Evolutionary conservation across 495 filamentous ascomycete species (phyloP).

Genomic region (Hyaloscypha finlandica): DNA sequence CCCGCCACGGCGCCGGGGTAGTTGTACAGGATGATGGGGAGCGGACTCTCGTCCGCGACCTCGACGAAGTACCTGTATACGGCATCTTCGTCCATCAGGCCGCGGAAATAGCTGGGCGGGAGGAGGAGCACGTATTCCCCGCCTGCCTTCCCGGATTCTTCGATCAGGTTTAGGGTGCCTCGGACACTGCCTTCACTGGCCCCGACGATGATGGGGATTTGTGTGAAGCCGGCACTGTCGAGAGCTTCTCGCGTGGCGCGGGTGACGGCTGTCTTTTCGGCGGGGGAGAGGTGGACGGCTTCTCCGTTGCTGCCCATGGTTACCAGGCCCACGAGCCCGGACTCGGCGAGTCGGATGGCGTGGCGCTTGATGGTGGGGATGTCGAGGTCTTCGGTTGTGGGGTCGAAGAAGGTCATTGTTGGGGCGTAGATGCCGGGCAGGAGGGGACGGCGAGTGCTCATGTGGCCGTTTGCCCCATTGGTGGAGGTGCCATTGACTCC

Average conservation of each 20-base stretch:
- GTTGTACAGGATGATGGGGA: slow-evolving; percentile 87
- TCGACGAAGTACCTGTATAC: slow-evolving; percentile 75
- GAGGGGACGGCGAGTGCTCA: slow-evolving; percentile 58
- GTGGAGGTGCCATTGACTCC: slow-evolving; percentile 27
- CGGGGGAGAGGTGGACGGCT: slow-evolving; percentile 76
- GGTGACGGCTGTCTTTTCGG: slow-evolving; percentile 76
- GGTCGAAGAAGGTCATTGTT: slow-evolving; percentile 88
- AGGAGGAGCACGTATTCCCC: slow-evolving; percentile 79
- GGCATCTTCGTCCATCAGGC: slow-evolving; percentile 73
- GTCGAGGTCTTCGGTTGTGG: slow-evolving; percentile 80
- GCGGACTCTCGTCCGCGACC: slow-evolving; percentile 72
- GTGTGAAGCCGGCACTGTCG: slow-evolving; percentile 74
- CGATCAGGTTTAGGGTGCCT: slow-evolving; percentile 73
- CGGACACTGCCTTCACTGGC: slow-evolving; percentile 77
- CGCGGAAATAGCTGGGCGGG: slow-evolving; percentile 82
- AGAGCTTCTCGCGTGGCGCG: slow-evolving; percentile 79
- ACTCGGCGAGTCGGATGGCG: slow-evolving; percentile 77
- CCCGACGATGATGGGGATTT: slow-evolving; percentile 80
- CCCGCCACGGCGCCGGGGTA: slow-evolving; percentile 90
- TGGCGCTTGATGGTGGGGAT: slow-evolving; percentile 76
- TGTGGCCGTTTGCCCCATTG: slow-evolving; percentile 36
- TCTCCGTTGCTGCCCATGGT: slow-evolving; percentile 92
- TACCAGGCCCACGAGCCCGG: slow-evolving; percentile 79
- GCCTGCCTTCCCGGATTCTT: slow-evolving; percentile 66
- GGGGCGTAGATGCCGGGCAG: slow-evolving; percentile 87